Percentiles rank a stretch among this genome's conserved stretches.
phyloP scores from a whole-genome alignment of 208 protist species.

The Kentomonas sorsogonicus region DNA sequence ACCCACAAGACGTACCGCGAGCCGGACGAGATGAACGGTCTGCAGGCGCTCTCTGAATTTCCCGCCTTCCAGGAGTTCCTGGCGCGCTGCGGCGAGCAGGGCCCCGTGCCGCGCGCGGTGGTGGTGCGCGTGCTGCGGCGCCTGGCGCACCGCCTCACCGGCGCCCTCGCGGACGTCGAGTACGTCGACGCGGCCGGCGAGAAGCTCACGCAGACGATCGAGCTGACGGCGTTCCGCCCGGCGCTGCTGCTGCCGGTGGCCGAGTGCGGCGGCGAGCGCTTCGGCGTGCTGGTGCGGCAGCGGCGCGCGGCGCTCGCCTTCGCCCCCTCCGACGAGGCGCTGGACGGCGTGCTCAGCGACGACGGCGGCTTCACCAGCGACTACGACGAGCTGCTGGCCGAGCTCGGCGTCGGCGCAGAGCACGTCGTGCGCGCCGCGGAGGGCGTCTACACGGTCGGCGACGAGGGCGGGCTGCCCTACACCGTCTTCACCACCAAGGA shows the following conservation, averaged over 20 bases:
- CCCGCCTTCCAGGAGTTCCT: conserved; percentile 43
- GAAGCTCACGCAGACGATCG: conserved; percentile 28
- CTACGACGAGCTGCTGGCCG: conserved; percentile 20
- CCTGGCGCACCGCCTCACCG: conserved; percentile 56
- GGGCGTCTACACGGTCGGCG: conserved; percentile 46
- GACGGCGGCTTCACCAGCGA: conserved; percentile 22
- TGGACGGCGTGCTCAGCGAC: conserved; percentile 28
- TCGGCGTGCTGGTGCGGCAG: conserved; percentile 38
- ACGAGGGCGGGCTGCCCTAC: conserved; percentile 43
- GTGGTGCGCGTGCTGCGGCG: conserved; percentile 42
- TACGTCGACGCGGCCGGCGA: conserved; percentile 27
- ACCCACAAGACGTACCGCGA: conserved; percentile 68
- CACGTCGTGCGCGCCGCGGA: conserved; percentile 14
- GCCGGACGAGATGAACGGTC: conserved; percentile 20
- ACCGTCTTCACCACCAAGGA: conserved; percentile 40
- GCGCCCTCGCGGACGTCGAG: conserved; percentile 50
- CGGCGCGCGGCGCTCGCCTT: conserved; percentile 29
- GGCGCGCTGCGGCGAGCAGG: conserved; percentile 17
- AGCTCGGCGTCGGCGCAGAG: conserved; percentile 24
- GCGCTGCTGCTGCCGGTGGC: conserved; percentile 50
- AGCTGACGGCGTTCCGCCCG: conserved; percentile 24
- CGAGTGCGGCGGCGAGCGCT: conserved; percentile 19
- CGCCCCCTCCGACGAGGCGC: conserved; percentile 26
- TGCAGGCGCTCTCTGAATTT: conserved; percentile 43
- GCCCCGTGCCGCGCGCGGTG: conserved; percentile 39